Conservation (phyloP, 2,329 filamentous ascomycete genomes). For the Fusarium buxicola region DNA sequence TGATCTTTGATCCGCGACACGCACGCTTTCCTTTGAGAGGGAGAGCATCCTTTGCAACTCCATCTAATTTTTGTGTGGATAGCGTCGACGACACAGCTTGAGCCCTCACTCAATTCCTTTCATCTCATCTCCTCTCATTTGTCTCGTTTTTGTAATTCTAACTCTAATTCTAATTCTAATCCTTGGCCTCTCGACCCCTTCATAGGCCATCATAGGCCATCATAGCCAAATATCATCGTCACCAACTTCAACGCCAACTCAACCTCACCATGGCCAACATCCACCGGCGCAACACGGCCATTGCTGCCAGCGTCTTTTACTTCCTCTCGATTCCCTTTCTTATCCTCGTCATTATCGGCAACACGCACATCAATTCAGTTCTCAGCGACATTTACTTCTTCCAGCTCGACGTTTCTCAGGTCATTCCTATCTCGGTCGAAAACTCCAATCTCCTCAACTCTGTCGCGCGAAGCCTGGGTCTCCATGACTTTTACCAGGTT, state of each 20-base stretch:
- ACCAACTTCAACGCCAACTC: background rate
- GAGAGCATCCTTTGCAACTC: conserved; percentile 14
- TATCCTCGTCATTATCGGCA: conserved; percentile 82
- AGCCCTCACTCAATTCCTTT: conserved; percentile 3
- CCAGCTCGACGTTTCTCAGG: conserved; percentile 82
- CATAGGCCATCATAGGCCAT: too few relatives aligned
- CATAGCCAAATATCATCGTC: background rate
- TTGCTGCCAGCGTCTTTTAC: conserved; percentile 76
- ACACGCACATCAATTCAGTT: conserved; percentile 70
- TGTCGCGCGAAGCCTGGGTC: conserved; percentile 84
- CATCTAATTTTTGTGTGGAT: conserved; percentile 26
- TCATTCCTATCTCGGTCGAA: conserved; percentile 79
- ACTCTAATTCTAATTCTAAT: background rate
- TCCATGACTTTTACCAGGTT: conserved; percentile 95
- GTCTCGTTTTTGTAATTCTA: conserved; percentile 3
- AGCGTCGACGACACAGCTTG: conserved; percentile 12
- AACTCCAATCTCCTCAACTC: conserved; percentile 84
- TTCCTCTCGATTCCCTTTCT: conserved; percentile 81
- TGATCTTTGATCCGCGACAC: conserved; percentile 8
- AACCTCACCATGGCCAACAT: conserved; percentile 38
- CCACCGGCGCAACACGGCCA: conserved; percentile 68
- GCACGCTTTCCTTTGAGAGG: background rate
- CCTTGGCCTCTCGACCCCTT: too few relatives aligned
- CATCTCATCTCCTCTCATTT: conserved; percentile 4
- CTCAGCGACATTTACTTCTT: conserved; percentile 84